These are phyloP conservation scores for Cladosporium sp. DNA, from an alignment of 2,329 filamentous ascomycete genomes.

Conservation along the genomic window DNA sequence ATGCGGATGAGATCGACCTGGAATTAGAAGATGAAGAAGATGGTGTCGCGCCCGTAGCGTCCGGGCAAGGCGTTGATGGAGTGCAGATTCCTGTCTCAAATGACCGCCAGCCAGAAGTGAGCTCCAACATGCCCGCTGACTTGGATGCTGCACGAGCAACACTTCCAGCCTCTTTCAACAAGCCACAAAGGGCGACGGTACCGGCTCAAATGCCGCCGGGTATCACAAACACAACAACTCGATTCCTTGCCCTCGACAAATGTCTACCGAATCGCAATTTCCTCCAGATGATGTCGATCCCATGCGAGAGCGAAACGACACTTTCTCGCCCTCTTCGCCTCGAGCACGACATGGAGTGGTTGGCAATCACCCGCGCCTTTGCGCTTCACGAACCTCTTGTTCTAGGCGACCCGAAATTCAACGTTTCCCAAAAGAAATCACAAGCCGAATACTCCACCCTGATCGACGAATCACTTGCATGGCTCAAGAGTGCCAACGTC, in stretches of 20 bases:
- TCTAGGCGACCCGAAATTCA: slow-evolving; percentile 57
- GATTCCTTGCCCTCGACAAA: slow-evolving; percentile 90
- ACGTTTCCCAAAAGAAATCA: slow-evolving; percentile 50
- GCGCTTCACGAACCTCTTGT: slow-evolving; percentile 54
- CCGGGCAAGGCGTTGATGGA: slow-evolving; percentile 22
- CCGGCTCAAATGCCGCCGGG: slow-evolving; percentile 46
- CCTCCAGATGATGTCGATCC: slow-evolving; percentile 70
- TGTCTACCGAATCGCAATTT: slow-evolving; percentile 77
- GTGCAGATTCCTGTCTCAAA: slow-evolving; percentile 22
- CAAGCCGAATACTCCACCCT: slow-evolving; percentile 58
- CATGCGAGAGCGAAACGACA: slow-evolving; percentile 34
- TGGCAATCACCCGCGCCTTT: slow-evolving; percentile 86
- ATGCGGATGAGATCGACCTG: slow-evolving; percentile 62
- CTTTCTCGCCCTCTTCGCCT: slow-evolving; percentile 54
- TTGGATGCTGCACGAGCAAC: slow-evolving; percentile 52
- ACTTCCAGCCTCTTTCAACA: slow-evolving; percentile 68
- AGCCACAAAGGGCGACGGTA: slow-evolving; percentile 35
- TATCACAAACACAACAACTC: slow-evolving; percentile 74
- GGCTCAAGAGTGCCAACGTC: slow-evolving; percentile 65
- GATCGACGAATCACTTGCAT: slow-evolving; percentile 67
- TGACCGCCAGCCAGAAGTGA: slow-evolving; percentile 11
- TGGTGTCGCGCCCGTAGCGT: slow-evolving; percentile 18
- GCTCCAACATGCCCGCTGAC: background rate
- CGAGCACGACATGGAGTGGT: slow-evolving; percentile 89
- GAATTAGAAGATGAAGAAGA: slow-evolving; percentile 27